phyloP scores from a whole-genome alignment of 192 early-diverging fungal genomes.

The Linnemannia hyalina region DNA sequence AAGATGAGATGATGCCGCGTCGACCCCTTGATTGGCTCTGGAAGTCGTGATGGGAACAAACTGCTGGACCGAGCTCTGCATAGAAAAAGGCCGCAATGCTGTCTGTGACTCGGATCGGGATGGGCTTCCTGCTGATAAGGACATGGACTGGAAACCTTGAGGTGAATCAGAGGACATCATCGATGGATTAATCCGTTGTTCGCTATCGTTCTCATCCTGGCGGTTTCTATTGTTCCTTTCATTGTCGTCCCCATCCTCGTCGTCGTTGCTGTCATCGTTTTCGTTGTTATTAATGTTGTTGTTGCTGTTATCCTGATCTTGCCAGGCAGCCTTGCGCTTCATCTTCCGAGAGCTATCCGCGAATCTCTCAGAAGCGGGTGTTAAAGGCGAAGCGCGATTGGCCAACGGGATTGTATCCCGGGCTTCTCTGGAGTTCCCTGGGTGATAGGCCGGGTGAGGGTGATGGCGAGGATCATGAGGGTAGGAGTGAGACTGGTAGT shows the following conservation, averaged over 20 bases:
- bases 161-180: neutral
- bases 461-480: constrained; percentile 41
- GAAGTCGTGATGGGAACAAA: constrained; percentile 27
- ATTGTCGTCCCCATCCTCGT: neutral
- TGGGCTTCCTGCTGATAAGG: neutral
- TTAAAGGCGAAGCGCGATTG: constrained; percentile 15
- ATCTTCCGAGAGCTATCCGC: neutral
- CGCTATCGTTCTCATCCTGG: neutral
- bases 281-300: neutral
- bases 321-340: constrained; percentile 35
- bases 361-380: neutral
- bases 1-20: neutral
- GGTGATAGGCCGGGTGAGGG: constrained; percentile 7
- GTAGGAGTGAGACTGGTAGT: constrained; percentile 39
- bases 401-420: constrained; percentile 15
- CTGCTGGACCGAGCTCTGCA: constrained; percentile 27
- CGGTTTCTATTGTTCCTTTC: neutral
- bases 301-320: constrained; percentile 22
- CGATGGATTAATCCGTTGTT: neutral
- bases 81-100: neutral
- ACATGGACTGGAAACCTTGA: constrained; percentile 10
- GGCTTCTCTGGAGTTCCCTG: constrained; percentile 35
- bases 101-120: constrained; percentile 7
- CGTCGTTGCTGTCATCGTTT: neutral
- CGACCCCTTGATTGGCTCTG: neutral